Evolutionary conservation across 129 eudicot species (phyloP), one percentile per base, ranked within the genome.

Genomic region (Tagetes erecta): DNA sequence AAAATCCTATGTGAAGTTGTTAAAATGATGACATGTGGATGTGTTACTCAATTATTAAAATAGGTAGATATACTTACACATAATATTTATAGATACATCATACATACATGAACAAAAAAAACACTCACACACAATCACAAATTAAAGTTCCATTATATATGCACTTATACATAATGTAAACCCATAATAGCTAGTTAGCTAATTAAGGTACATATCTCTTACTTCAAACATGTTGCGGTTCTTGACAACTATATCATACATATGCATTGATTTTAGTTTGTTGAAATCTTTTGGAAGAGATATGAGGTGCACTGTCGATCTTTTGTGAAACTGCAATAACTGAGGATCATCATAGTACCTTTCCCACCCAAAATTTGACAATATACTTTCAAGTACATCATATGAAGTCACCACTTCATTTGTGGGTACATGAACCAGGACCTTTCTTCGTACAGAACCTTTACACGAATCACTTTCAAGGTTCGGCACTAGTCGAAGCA

Each of bases 211-310:
- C 39, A 69, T 50, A 50, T 91, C 92, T 82, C 92, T 76, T 20
- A 88, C 97, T 91, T 86, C 96, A 78, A 91, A 92, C 74, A 82
- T 79, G 76, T 92, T 92, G 5, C 98, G 91, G 71, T 89, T 89
- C 82, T 92, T 92, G 64, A 92, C 98, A 11, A 92, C 92, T 27
- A 92, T 89, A 66, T 89, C 98, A 51, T 69, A 92, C 98, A 89
- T 92, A 53, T 92, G 98, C 90, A 89, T 89, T 78, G 96, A 75
- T 82, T 82, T 92, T 73, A 92, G 89, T 83, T 76, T 89, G 81
- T 69, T 77, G 74, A 92, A 92, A 30, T 89, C 92, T 57, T 57
- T 57, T 27, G 64, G 64, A 13, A 57, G 64, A 57, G 64, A 57
- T 6, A 57, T 57, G 37, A 57, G 64, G 31, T 57, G 64, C 38